phyloP scores from a whole-genome alignment of 768 basidiomycete species.

The Suillus fuscotomentosus region DNA sequence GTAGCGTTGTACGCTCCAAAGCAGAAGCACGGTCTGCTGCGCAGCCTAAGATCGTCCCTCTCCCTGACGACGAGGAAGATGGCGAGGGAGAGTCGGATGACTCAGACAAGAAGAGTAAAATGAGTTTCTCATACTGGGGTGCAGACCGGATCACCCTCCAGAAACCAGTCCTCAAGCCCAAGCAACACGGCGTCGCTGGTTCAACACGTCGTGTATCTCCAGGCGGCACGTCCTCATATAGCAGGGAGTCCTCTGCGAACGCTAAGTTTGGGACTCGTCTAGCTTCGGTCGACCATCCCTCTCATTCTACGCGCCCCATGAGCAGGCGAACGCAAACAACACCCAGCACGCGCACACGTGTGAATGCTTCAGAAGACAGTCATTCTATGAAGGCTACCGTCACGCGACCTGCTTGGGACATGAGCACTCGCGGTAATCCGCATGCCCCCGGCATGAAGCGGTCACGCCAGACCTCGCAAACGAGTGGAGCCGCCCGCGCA shows the following conservation, averaged over 20 bases:
- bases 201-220: conserved; percentile 37
- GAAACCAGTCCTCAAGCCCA: conserved; percentile 63
- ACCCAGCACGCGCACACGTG: conserved; percentile 40
- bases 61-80: conserved; percentile 61
- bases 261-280: conserved; percentile 91
- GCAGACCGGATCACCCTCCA: conserved; percentile 89
- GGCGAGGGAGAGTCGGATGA: conserved; percentile 71
- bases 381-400: conserved; percentile 70
- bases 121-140: conserved; percentile 94
- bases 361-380: conserved; percentile 61
- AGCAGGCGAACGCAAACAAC: conserved; percentile 57
- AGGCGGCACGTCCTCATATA: conserved; percentile 58
- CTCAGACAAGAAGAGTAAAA: conserved; percentile 87
- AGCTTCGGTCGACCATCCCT: conserved; percentile 55
- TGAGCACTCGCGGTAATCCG: conserved; percentile 49
- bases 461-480: conserved; percentile 70
- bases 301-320: conserved; percentile 49
- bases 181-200: conserved; percentile 32
- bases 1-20: conserved; percentile 70
- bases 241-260: conserved; percentile 81
- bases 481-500: conserved; percentile 53
- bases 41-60: conserved; percentile 66
- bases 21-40: conserved; percentile 54
- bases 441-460: conserved; percentile 45
- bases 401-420: conserved; percentile 74